Conservation (phyloP, 1,139 yeast genomes). For the Hyphopichia buzzinii region DNA sequence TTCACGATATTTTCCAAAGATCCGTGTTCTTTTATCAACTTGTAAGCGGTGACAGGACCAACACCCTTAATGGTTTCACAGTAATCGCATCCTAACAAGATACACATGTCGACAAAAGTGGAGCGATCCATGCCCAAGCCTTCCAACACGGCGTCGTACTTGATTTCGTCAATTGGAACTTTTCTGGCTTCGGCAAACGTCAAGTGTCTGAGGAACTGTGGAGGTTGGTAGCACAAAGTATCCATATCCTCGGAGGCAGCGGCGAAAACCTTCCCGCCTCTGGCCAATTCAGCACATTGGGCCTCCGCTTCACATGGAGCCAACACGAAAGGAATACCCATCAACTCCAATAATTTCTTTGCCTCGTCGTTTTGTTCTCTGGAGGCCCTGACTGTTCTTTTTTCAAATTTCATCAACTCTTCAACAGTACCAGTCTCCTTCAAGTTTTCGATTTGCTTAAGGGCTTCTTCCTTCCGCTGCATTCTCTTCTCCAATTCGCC, state of each 20-base stretch:
- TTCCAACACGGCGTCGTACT: conserved; percentile 64
- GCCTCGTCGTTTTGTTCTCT: conserved; percentile 94
- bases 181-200: conserved; percentile 94
- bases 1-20: conserved; percentile 76
- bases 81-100: conserved; percentile 92
- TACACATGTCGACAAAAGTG: conserved; percentile 88
- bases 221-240: conserved; percentile 88
- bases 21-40: conserved; percentile 82
- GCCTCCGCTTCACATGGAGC: conserved; percentile 99
- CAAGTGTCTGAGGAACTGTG: conserved; percentile 77
- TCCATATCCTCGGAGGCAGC: conserved; percentile 99
- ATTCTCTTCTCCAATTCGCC: conserved; percentile 89
- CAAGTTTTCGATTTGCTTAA: conserved; percentile 63
- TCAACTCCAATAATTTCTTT: conserved; percentile 66
- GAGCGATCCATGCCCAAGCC: conserved; percentile 70
- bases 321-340: conserved; percentile 93
- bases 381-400: conserved; percentile 86
- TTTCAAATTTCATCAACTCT: conserved; percentile 73
- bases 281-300: conserved; percentile 92
- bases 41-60: conserved; percentile 92
- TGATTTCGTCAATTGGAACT: conserved; percentile 85
- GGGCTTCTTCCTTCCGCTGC: conserved; percentile 80
- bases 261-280: conserved; percentile 85
- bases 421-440: conserved; percentile 81
- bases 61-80: conserved; percentile 93